Conservation (phyloP, 257 asterid species). For the Verbena officinalis region DNA sequence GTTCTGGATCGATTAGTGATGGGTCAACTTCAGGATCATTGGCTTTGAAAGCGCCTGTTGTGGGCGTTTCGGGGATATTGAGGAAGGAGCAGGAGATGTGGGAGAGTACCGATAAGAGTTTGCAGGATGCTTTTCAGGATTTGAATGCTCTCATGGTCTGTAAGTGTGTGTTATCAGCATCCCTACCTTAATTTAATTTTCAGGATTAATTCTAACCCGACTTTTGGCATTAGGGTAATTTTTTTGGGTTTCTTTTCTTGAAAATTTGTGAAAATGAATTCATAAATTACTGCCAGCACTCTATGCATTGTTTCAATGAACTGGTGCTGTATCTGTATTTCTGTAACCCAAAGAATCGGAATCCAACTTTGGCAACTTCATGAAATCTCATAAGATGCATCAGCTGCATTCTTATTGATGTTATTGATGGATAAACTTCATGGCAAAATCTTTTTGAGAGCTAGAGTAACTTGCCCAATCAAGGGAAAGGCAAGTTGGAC, state of each 20-base stretch:
- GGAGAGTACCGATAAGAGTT: slow-evolving; percentile 98
- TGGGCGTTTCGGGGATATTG: slow-evolving; percentile 90
- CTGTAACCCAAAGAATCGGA: background rate
- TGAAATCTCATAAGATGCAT: background rate
- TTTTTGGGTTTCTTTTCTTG: background rate
- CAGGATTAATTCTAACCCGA: slow-evolving; percentile 10
- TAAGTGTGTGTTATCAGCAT: slow-evolving; percentile 31
- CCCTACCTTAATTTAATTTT: slow-evolving; percentile 6
- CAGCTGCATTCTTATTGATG: background rate
- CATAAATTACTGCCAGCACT: background rate
- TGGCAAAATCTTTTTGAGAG: background rate
- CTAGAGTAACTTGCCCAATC: background rate
- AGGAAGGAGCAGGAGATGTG: slow-evolving; percentile 99
- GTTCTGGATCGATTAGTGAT: slow-evolving; percentile 28
- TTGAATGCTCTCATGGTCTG: slow-evolving; percentile 96
- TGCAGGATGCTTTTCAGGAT: slow-evolving; percentile 99
- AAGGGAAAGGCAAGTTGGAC: background rate
- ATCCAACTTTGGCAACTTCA: background rate
- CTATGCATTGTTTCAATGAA: background rate
- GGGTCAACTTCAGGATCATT: slow-evolving; percentile 48
- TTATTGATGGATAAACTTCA: background rate
- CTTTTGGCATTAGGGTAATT: background rate
- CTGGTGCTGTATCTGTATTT: background rate
- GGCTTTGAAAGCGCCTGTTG: slow-evolving; percentile 77
- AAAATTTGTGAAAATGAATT: background rate